phyloP scores from a whole-genome alignment of 1,139 yeast genomes.

The Nakaseomyces nivariensis region DNA sequence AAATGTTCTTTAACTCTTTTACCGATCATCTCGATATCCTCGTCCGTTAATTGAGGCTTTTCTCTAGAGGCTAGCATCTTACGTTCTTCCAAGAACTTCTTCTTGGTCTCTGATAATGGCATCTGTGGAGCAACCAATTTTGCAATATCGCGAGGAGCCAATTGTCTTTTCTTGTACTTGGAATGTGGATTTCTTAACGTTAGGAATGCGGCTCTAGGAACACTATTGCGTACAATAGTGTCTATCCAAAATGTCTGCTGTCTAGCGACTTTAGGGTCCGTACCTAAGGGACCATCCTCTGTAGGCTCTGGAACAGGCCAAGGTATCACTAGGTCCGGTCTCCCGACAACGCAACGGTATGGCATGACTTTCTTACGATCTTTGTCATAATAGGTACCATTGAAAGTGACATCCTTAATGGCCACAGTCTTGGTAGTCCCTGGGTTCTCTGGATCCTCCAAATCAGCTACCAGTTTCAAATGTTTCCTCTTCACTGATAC shows the following conservation, averaged over 20 bases:
- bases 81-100: conserved; percentile 42
- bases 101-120: conserved; percentile 64
- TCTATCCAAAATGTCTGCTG: conserved; percentile 71
- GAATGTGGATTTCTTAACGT: conserved; percentile 64
- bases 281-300: conserved; percentile 52
- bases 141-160: conserved; percentile 54
- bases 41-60: conserved; percentile 48
- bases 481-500: conserved; percentile 51
- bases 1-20: conserved; percentile 36
- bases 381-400: conserved; percentile 62
- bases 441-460: conserved; percentile 42
- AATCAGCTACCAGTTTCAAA: conserved; percentile 69
- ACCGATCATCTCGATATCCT: conserved; percentile 63
- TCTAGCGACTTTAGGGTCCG: conserved; percentile 50
- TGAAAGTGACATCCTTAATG: conserved; percentile 60
- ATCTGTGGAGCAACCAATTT: conserved; percentile 60
- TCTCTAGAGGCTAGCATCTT: conserved; percentile 39
- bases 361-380: conserved; percentile 70
- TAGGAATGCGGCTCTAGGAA: conserved; percentile 56
- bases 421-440: conserved; percentile 53
- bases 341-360: conserved; percentile 62
- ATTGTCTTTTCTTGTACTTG: conserved; percentile 44
- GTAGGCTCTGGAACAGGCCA: conserved; percentile 77
- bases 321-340: conserved; percentile 59
- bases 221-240: conserved; percentile 53